Evolutionary conservation across 2,329 filamentous ascomycete species (phyloP), one percentile per base, ranked within the genome.

Genomic region (Neopestalotiopsis clavispora): DNA sequence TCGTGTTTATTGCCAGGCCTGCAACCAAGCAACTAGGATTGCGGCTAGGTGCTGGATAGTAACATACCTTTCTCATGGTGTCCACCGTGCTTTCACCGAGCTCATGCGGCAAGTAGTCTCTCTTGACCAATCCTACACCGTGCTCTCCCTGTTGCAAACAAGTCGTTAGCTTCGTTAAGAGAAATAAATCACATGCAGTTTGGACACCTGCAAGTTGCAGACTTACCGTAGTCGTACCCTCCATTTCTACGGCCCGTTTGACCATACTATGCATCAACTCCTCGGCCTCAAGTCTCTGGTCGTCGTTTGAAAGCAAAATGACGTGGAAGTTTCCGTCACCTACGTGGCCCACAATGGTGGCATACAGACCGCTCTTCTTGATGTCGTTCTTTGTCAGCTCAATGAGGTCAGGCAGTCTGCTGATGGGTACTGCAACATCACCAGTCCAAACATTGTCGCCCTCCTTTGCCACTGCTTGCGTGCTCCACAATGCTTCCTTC

Each of bases 361-460:
- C 88, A 40, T 87, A 83, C 66, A 91, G 79, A 4, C 89, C 89
- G 69, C 84, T 87, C 75, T 84, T 84, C 66, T 77, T 80, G 67
- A 91, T 85, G 72, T 91, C 86, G 30, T 84, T 83, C 76, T 93
- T 91, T 1, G 93, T 94, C 79, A 92, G 88, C 79, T 94, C 92
- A 72, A 95, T 94, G 69, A 95, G 89, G 71, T 92, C 87, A 3
- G 93, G 89, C 74, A 96, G 79, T 70, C 87, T 84, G 71, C 89
- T 92, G 78, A 96, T 91, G 14, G 94, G 94, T 67, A 97, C 94
- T 0, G 94, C 94, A 12, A 96, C 94, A 76, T 97, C 94, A 1
- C 92, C 93, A 0, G 93, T 95, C 93, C 93, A 96, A 3, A 96
- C 91, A 67, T 88, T 89, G 72, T 95, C 91, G n/a, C 85, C 88